A percentile compares a stretch with the other conserved stretches of the same genome.
Conservation (phyloP, 2,329 filamentous ascomycete species). For the Microthyrium microscopicum region DNA sequence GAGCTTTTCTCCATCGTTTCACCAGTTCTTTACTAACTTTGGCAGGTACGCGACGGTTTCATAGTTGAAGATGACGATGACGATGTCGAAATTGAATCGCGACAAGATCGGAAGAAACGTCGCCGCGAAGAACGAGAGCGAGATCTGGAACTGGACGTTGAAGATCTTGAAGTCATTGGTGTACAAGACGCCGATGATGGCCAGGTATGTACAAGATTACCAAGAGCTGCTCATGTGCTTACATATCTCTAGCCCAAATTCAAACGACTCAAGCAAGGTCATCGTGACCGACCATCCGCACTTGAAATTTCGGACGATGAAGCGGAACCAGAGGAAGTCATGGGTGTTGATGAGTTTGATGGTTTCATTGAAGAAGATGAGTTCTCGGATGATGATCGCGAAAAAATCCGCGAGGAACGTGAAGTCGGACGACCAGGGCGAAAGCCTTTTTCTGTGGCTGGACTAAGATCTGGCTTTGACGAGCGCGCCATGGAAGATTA, state of each 20-base stretch:
- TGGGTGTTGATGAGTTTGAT: slow-evolving; percentile 26
- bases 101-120: slow-evolving; percentile 6
- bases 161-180: slow-evolving; percentile 89
- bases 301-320: slow-evolving; percentile 75
- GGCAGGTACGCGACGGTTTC: slow-evolving; percentile 9
- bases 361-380: slow-evolving; percentile 97
- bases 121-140: slow-evolving; percentile 7
- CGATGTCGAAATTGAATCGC: slow-evolving; percentile 5
- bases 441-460: slow-evolving; percentile 47
- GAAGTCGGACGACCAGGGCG: slow-evolving; percentile 73
- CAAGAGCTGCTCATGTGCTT: slow-evolving; percentile 24
- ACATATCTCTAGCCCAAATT: slow-evolving; percentile 53
- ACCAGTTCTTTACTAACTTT: too few species aligned
- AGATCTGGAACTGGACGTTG: slow-evolving; percentile 19
- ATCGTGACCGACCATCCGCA: slow-evolving; percentile 50
- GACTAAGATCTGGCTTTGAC: slow-evolving; percentile 64
- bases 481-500: slow-evolving; percentile 91
- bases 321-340: slow-evolving; percentile 50
- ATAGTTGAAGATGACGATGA: slow-evolving; percentile 10
- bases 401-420: slow-evolving; percentile 64
- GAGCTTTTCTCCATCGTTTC: not conserved
- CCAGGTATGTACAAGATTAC: slow-evolving; percentile 51
- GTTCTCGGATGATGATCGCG: slow-evolving; percentile 67
- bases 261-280: slow-evolving; percentile 89
- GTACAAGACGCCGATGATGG: slow-evolving; percentile 59